Conservation (phyloP, 768 basidiomycete genomes). For the Suillus paluster region DNA sequence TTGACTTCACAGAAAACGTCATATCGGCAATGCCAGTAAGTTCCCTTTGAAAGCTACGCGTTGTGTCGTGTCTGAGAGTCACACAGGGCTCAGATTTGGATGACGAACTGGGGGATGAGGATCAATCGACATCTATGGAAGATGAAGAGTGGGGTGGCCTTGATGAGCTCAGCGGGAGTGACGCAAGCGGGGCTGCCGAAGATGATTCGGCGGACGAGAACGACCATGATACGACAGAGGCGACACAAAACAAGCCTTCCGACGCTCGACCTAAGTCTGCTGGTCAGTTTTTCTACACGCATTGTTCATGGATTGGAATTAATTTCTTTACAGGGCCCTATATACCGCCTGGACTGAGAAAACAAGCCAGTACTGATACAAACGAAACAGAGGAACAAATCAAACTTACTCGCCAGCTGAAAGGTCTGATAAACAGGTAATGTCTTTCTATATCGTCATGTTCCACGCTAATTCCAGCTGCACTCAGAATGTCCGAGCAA, state of each 20-base stretch:
- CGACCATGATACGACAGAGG: neutral
- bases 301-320: neutral
- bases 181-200: slow-evolving; percentile 29
- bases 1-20: slow-evolving; percentile 49
- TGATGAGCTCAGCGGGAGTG: slow-evolving; percentile 14
- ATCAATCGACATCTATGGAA: neutral
- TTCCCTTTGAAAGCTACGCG: neutral
- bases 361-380: slow-evolving; percentile 43
- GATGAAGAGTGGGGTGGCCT: slow-evolving; percentile 43
- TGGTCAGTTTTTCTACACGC: neutral
- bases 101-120: neutral
- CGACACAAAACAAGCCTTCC: neutral
- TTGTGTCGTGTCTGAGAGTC: neutral
- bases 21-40: neutral
- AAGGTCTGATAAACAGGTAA: slow-evolving; percentile 88
- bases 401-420: slow-evolving; percentile 76
- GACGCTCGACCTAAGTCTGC: neutral
- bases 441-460: slow-evolving; percentile 15
- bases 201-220: neutral
- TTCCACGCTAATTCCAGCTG: neutral
- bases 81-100: neutral
- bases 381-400: slow-evolving; percentile 41
- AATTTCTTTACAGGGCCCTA: slow-evolving; percentile 51
- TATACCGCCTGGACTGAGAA: slow-evolving; percentile 81
- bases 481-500: slow-evolving; percentile 83